Conservation (phyloP, 2,329 filamentous ascomycete genomes). For the Colletotrichum higginsianum region DNA sequence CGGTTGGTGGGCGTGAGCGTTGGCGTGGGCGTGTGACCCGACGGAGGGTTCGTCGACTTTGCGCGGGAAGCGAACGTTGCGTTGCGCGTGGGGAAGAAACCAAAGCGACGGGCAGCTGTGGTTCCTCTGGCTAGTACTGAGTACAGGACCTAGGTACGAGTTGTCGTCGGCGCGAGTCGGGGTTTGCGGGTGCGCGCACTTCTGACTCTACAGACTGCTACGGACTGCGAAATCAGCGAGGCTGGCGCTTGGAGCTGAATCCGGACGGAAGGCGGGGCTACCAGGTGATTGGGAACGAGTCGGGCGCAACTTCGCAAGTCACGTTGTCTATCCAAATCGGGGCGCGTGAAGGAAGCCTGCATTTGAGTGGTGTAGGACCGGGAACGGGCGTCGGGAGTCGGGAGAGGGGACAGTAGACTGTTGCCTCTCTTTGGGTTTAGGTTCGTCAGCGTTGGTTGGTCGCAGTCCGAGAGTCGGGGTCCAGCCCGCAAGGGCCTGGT, state of each 20-base stretch:
- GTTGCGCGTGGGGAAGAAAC: conserved; percentile 34
- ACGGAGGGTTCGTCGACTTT: conserved; percentile 29
- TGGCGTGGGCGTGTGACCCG: conserved; percentile 17
- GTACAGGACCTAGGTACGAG: not conserved
- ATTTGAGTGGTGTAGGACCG: not conserved
- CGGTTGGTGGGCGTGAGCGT: not conserved
- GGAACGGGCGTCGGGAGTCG: not conserved
- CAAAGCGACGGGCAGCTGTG: conserved; percentile 4
- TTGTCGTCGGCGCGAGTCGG: not conserved
- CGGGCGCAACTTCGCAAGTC: conserved; percentile 33
- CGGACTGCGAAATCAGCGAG: conserved; percentile 29
- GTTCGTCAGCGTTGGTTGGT: conserved; percentile 13
- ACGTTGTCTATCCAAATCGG: conserved; percentile 13
- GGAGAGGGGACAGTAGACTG: not conserved
- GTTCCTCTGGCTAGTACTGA: not conserved
- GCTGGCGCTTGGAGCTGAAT: conserved; percentile 37
- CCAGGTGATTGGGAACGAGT: conserved; percentile 20
- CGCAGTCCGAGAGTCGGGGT: conserved; percentile 28
- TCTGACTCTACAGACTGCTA: not conserved
- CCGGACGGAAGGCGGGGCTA: conserved; percentile 14
- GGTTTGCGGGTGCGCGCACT: conserved; percentile 2
- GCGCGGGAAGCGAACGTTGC: conserved; percentile 37
- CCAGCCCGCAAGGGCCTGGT: not conserved
- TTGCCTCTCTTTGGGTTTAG: conserved; percentile 2
- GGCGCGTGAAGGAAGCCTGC: not conserved